Percentiles rank a stretch among this genome's conserved stretches.
Evolutionary conservation across 371 early-diverging fungal genomes (phyloP).

Genomic region (Rhizopus sp.): DNA sequence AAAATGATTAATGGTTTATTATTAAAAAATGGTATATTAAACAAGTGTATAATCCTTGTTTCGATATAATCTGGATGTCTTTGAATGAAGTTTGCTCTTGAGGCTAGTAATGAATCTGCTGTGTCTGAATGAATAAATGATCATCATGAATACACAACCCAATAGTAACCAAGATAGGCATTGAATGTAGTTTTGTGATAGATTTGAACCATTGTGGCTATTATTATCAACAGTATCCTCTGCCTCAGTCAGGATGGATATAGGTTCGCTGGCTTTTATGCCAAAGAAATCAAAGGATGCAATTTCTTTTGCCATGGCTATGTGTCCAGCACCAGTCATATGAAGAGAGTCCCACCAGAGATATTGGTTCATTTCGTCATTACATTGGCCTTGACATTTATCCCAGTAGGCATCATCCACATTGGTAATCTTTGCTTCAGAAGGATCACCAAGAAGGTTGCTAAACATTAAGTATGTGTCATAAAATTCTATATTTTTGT

Average conservation of each 20-base stretch:
- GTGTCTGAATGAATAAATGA: conserved; percentile 21
- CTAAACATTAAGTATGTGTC: conserved; percentile 37
- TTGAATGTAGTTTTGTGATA: conserved; percentile 11
- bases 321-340: conserved; percentile 44
- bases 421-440: conserved; percentile 29
- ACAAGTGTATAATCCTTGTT: conserved; percentile 23
- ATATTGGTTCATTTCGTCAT: conserved; percentile 32
- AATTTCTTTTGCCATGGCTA: conserved; percentile 27
- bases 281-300: conserved; percentile 17
- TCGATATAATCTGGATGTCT: conserved; percentile 15
- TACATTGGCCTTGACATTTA: conserved; percentile 40
- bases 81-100: conserved; percentile 20
- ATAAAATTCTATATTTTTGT: conserved; percentile 19
- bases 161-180: conserved; percentile 22
- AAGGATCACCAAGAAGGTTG: conserved; percentile 36
- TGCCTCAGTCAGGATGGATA: background rate
- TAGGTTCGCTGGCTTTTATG: background rate
- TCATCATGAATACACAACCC: conserved; percentile 9
- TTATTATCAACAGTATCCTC: background rate
- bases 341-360: conserved; percentile 50
- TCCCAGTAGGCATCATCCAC: conserved; percentile 53
- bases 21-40: conserved; percentile 9
- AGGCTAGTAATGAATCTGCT: conserved; percentile 15
- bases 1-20: background rate
- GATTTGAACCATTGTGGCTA: background rate